Evolutionary conservation across 2,329 filamentous ascomycete species (phyloP), one percentile per base, ranked within the genome.

Genomic region (Neobulgaria alba): DNA sequence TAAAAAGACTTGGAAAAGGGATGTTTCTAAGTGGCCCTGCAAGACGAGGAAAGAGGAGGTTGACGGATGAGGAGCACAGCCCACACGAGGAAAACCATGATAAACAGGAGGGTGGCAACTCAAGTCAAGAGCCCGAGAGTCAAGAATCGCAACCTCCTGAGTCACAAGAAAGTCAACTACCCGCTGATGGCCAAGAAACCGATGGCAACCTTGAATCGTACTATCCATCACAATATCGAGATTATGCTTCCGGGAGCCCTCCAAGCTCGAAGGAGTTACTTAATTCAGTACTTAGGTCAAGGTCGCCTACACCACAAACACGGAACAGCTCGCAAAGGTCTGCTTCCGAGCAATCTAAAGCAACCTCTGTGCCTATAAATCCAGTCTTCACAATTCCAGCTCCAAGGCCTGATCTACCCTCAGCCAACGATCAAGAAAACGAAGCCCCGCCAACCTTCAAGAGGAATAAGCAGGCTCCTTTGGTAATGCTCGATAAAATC

Each of bases 341-440:
- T 31, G 59, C 60, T 40, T 56, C 50, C 34, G 63, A 65, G 15
- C 68, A 65, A 21, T 56, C 61, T 56, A 53, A 66, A 63, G 31
- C 63, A 64, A 35, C 63, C 12, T 36, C 57, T 37, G 62, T 65
- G 23, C 61, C 60, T 39, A 62, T 65, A 36, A 67, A 71, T 38
- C 71, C 73, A n/a, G 67, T 72, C 5, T 81, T 78, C 58, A 77
- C 70, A 51, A 61, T 77, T 10, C 74, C 75, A 33, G 67, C 69
- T 10, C 64, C 72, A 26, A 72, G 75, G 14, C 63, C 72, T 7
- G 68, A 74, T 37, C 58, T 85, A 34, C 77, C 81, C 14, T 74
- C 80, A 1, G 64, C 66, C 3, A 72, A 82, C 46, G 86, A 94
- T 53, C 87, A 95, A 59, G 89, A 95, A 61, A 95, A 95, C 57